These are phyloP conservation scores for Pleurotus djamor DNA, from an alignment of 768 basidiomycete genomes.

Conservation along the genomic window DNA sequence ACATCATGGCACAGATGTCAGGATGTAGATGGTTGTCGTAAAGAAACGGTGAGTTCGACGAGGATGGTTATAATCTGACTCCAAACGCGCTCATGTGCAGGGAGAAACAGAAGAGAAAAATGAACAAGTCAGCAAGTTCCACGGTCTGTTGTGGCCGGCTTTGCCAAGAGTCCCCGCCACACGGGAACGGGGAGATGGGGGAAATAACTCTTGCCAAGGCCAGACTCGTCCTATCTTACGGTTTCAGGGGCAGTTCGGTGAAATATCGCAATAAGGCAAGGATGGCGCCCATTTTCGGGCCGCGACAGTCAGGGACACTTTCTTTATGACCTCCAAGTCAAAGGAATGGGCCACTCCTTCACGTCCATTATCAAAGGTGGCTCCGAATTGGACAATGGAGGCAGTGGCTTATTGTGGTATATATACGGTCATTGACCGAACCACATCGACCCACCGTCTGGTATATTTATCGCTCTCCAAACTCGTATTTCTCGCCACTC, in stretches of 20 bases:
- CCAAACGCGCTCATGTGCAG: not conserved
- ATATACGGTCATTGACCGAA: not conserved
- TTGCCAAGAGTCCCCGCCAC: not conserved
- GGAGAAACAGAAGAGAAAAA: not conserved
- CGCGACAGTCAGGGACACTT: not conserved
- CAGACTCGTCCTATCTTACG: not conserved
- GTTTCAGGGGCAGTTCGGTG: not conserved
- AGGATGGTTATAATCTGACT: not conserved
- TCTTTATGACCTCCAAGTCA: not conserved
- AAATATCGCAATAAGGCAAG: too few relatives aligned
- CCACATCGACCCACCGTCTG: too few relatives aligned
- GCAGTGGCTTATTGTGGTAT: constrained; percentile 6
- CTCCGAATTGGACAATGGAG: not conserved
- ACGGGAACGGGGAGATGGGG: not conserved
- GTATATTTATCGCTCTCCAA: constrained; percentile 7
- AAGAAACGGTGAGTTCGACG: not conserved
- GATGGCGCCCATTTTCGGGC: not conserved
- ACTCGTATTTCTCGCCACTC: constrained; percentile 5
- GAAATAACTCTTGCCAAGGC: not conserved
- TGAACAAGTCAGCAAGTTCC: not conserved
- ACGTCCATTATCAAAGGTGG: too few relatives aligned
- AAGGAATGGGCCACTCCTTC: not conserved
- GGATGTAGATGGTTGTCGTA: not conserved
- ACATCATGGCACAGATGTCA: not conserved
- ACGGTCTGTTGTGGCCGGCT: not conserved